Evolutionary conservation across 192 early-diverging fungal genomes (phyloP), one percentile per base, ranked within the genome.

Genomic region (Backusella parvicylindrica): DNA sequence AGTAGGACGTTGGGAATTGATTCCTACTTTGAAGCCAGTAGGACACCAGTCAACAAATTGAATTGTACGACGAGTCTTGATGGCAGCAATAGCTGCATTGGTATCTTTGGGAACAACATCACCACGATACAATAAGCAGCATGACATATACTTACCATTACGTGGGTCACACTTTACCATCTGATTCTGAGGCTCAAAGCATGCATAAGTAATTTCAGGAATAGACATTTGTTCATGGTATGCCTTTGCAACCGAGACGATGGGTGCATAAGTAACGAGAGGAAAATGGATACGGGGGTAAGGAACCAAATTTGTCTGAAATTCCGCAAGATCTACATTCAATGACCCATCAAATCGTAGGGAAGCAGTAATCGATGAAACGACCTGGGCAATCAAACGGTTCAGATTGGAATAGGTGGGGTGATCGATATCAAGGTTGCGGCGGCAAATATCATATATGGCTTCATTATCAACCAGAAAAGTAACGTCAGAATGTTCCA

Each of bases 401-500:
- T 99, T 99, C 74, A 99, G 85, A 84, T 99, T 97, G 84, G 92
- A 93, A 91, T 97, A 99, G 16, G 95, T 96, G 63, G 97, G 97
- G 70, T 95, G 93, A 74, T 94, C 91, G 84, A 98, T 96, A 87
- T 97, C 97, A 68, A 99, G 85, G 90, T 97, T 99, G 77, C 95
- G 92, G 79, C 94, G 90, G 91, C 97, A 99, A 80, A 99, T 99
- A 79, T 99, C 97, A 86, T 99, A 98, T 80, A 97, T 99, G 76
- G 97, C 97, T 86, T 98, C 96, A 86, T 99, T 99, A 85, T 99
- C 97, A 56, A 99, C 96, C 96, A 99, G 97, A 88, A 99, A 99
- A 72, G 97, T 94, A 86, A 95, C 96, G 86, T 99, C 97, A 8
- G 95, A 94, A 89, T 99, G 97, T 85, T 99, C 97, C 31, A 98